Evolutionary conservation across 768 basidiomycete species (phyloP).

Genomic region (Strobilomyces echinocephalus): DNA sequence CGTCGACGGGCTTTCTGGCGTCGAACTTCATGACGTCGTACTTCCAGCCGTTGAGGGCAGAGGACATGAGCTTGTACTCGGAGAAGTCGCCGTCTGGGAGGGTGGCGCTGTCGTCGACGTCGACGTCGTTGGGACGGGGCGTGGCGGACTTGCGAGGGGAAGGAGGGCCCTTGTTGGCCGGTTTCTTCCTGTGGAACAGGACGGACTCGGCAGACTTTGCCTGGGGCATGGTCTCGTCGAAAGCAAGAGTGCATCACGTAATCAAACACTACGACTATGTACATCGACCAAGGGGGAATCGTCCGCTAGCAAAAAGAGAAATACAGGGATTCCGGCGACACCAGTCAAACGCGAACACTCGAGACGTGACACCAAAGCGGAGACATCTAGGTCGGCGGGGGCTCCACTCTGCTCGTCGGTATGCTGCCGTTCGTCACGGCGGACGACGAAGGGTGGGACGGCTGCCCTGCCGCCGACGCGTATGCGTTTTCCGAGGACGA

Average conservation of each 20-base stretch:
- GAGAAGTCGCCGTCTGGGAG: constrained; percentile 66
- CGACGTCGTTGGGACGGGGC: constrained; percentile 37
- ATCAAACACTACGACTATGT: constrained; percentile 24
- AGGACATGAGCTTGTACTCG: constrained; percentile 77
- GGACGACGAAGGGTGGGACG: constrained; percentile 26
- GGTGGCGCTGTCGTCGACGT: constrained; percentile 47
- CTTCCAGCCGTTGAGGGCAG: constrained; percentile 80
- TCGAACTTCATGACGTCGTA: constrained; percentile 93
- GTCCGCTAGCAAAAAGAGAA: constrained; percentile 24
- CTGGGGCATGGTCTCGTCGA: constrained; percentile 20
- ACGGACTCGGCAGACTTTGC: constrained; percentile 39
- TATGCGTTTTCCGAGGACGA: constrained; percentile 59
- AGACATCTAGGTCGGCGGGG: constrained; percentile 33
- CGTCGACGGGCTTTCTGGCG: constrained; percentile 65
- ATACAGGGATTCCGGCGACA: constrained; percentile 21
- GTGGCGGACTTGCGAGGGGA: constrained; percentile 36
- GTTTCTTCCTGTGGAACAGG: constrained; percentile 66
- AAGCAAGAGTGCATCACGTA: constrained; percentile 23
- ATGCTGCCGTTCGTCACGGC: constrained; percentile 38
- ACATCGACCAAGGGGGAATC: constrained; percentile 23
- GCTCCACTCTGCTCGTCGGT: constrained; percentile 40
- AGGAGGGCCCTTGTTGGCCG: constrained; percentile 28
- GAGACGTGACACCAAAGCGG: constrained; percentile 1
- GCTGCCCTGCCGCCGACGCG: constrained; percentile 38
- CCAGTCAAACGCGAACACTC: constrained; percentile 7